These are phyloP conservation scores for Ustilago loliicola DNA, from an alignment of 1,284 basidiomycete genomes.

Conservation along the genomic window DNA sequence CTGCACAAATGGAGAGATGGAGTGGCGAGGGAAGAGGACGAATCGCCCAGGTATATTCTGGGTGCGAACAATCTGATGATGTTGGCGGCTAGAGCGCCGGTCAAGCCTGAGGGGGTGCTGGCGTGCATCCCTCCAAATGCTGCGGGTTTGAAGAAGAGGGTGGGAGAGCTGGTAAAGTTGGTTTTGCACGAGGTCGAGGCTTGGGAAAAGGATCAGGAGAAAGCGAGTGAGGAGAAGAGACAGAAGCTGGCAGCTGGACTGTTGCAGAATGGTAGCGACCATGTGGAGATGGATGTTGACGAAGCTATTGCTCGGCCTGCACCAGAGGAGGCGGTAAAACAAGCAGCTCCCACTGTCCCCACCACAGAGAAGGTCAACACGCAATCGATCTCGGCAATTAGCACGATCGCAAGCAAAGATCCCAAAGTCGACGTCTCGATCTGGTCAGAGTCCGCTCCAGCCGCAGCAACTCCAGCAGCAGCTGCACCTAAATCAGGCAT, in stretches of 20 bases:
- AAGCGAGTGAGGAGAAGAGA: constrained; percentile 23
- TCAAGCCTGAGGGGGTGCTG: constrained; percentile 41
- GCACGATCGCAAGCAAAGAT: constrained; percentile 11
- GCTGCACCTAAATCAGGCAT: constrained; percentile 13
- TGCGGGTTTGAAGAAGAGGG: constrained; percentile 45
- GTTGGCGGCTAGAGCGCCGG: constrained; percentile 61
- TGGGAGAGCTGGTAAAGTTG: constrained; percentile 52
- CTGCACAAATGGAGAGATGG: constrained; percentile 89
- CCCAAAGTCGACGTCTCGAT: constrained; percentile 25
- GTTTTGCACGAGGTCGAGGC: constrained; percentile 48
- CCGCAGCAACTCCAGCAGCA: not conserved
- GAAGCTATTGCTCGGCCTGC: constrained; percentile 22
- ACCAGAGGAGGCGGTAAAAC: not conserved
- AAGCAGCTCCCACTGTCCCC: not conserved
- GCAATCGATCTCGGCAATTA: constrained; percentile 36
- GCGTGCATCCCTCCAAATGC: constrained; percentile 51
- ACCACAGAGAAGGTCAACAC: not conserved
- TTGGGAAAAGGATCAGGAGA: constrained; percentile 40
- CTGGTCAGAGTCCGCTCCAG: constrained; percentile 17
- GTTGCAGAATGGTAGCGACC: constrained; percentile 8
- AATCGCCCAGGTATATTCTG: constrained; percentile 76
- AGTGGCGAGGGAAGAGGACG: constrained; percentile 86
- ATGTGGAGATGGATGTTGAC: constrained; percentile 31
- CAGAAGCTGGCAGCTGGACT: constrained; percentile 13
- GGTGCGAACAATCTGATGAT: constrained; percentile 53